Base-by-base conservation (phyloP, 108 stramenopile genomes). In the Cyclotella kingstonii region DNA sequence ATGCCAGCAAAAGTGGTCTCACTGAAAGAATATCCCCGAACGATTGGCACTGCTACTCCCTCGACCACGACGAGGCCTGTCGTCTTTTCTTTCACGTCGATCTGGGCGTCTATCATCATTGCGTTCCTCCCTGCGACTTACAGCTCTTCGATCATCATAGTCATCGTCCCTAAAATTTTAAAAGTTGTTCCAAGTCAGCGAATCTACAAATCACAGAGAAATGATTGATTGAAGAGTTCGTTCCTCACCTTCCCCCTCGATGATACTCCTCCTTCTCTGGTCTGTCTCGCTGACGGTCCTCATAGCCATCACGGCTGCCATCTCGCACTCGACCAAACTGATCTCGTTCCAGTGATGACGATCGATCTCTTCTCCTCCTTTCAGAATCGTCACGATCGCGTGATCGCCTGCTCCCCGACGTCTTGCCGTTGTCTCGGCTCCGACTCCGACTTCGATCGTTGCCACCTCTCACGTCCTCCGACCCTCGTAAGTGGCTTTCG, bases 1-100 rank as follows among this genome's bases (percentile, higher is more conserved):
- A 38, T 10, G 23, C 18, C 8, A 4, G 35, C 22, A 38, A 35
- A 38, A 17, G 21, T 2, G 21, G n/a, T n/a, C 55, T 56, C 55
- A 56, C 55, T 57, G 65, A 19, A 66, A 62, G 49, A 65, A 41
- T 27, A 74, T 70, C 10, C 67, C 74, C 34, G 52, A 58, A 9
- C 58, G 58, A 28, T 60, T 60, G 50, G 23, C 50, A 5, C 50
- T 29, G 58, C 58, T 26, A 36, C 60, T 14, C 17, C 65, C 56
- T n/a, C 65, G 41, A 7, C 57, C 48, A 7, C 72, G 38, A 8
- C 70, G 30, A 19, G 48, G 46, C n/a, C 29, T n/a, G 21, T 33
- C 36, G 52, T 52, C 51, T 17, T 43, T 14, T 8, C 31, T 21
- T 25, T 34, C 22, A 35, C 35, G 41, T 43, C 64, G 63, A 17